Base-by-base conservation (phyloP, 2,329 filamentous ascomycete species). In the Nannizziopsis barbatae region DNA sequence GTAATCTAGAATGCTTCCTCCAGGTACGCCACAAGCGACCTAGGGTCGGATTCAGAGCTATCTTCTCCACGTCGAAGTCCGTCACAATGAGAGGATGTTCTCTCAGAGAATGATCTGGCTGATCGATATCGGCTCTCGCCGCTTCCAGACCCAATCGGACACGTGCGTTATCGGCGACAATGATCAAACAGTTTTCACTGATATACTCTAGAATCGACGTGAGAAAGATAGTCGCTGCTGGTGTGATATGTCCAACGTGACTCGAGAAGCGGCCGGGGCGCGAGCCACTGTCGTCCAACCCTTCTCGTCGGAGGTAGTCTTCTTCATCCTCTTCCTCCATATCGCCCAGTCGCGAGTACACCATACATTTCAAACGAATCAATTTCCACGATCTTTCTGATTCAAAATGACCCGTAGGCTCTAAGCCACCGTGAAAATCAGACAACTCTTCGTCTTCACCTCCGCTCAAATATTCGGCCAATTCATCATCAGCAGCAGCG, bases 281-380 rank as follows among this genome's bases (percentile, higher is more conserved):
- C 75, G 40, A 71, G n/a, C 30, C 45, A 38, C 11, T 47, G 18
- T 80, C 77, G 37, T 71, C 69, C 64, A 90, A 73, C 36, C 85
- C 78, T 50, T 92, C 87, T 58, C 87, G 80, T 55, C 88, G 81
- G 62, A 93, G 84, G 60, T 86, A 86, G 44, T 81, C 80, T 61
- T 95, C 90, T 65, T 96, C 92, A 56, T 98, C 92, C 56, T 96
- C 89, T 68, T 98, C 92, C 65, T 98, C 93, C 76, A 98, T 81
- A 61, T 98, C 90, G 39, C 92, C 92, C 5, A 98, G 73, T 7
- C 92, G 89, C 7, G 89, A 96, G 64, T 96, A 96, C 17, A 98
- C 90, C 92, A 98, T 98, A 65, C 92, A 95, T 52, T 92, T 80
- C 58, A 98, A 70, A 47, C 92, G 80, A 0, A 89, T 92, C 56